These are phyloP conservation scores for Pontederia paniculata DNA, from an alignment of 176 grass and related monocot species.

Conservation along the genomic window DNA sequence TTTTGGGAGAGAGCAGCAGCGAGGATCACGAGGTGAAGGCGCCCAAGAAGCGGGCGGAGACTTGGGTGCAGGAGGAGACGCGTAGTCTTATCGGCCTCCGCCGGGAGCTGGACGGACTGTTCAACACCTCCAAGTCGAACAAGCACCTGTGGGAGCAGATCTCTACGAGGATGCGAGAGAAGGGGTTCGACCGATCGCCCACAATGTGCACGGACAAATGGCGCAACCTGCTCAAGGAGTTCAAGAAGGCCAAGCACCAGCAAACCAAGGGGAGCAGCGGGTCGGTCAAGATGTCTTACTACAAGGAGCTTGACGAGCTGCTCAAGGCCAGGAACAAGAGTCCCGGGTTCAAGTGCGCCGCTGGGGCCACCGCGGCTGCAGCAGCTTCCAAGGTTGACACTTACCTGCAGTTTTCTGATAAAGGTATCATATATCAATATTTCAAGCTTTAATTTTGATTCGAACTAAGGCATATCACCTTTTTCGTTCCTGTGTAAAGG, in stretches of 20 bases:
- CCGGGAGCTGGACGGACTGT: constrained; percentile 73
- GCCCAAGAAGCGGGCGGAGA: constrained; percentile 97
- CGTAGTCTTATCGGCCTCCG: constrained; percentile 68
- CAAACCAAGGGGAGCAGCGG: constrained; percentile 52
- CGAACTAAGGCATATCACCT: not conserved
- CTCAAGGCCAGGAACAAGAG: constrained; percentile 68
- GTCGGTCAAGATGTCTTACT: constrained; percentile 81
- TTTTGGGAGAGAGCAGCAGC: constrained; percentile 45
- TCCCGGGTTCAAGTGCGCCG: constrained; percentile 24
- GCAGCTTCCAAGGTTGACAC: constrained; percentile 65
- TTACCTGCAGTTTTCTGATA: constrained; percentile 69
- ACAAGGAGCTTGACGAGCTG: constrained; percentile 96
- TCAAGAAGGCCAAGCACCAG: constrained; percentile 96
- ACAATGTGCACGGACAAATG: constrained; percentile 99
- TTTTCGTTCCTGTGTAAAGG: too few relatives aligned
- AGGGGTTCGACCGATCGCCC: constrained; percentile 84
- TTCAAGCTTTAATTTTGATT: not conserved
- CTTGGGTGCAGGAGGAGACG: constrained; percentile 91
- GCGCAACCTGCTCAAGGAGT: constrained; percentile 93
- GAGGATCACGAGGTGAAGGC: constrained; percentile 55
- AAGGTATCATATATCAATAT: constrained; percentile 1
- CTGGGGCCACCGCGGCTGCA: not conserved
- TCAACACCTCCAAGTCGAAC: constrained; percentile 98
- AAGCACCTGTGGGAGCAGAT: constrained; percentile 99
- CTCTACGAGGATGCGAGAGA: constrained; percentile 80